Evolutionary conservation across 805 yeast species (phyloP), one percentile per base, ranked within the genome.

Genomic region (Metschnikowia noctiluminum): DNA sequence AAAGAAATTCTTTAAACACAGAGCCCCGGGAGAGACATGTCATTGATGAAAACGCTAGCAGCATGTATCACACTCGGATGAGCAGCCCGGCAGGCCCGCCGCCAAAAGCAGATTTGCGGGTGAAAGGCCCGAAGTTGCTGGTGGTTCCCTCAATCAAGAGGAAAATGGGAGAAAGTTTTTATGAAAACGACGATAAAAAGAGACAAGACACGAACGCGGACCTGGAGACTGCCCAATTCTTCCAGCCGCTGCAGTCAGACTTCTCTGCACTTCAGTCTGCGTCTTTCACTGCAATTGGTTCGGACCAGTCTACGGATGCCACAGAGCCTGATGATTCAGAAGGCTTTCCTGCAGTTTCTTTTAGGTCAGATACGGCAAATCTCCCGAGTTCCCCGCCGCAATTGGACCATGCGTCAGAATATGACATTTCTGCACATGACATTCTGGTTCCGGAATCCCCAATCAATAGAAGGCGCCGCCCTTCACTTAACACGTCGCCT

Each of bases 1-100:
- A 56, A 13, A 51, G 62, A 21, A 53, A 61, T 11, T 66, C 73
- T 0, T 55, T 77, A 15, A 65, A 69, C 38, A 64, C 72, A 1
- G 65, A 69, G 13, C 81, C 80, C 2, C 56, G 74, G 42, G 72
- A 70, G 14, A 55, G 73, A 32, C 61, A 55, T 10, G 66, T 64
- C 7, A 65, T 70, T 14, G 79, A 76, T 54, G 67, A 66, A 52
- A 73, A 77, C 59, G 79, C 79, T 10, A 62, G 70, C 5, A 74
- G 78, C 41, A 62, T 58, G 48, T 74, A 74, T 53, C 80, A 76
- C 49, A 70, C 77, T 5, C 58, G 78, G 38, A 37, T 47, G 15
- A 46, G 50, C 40, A 37, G 38, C 12, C 40, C 50, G 14, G 38
- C 14, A 4, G 36, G 21, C 4, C 13, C 32, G 15, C 14, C 16